Conservation (phyloP, 306 rosid species). For the Cicer yamashitae region DNA sequence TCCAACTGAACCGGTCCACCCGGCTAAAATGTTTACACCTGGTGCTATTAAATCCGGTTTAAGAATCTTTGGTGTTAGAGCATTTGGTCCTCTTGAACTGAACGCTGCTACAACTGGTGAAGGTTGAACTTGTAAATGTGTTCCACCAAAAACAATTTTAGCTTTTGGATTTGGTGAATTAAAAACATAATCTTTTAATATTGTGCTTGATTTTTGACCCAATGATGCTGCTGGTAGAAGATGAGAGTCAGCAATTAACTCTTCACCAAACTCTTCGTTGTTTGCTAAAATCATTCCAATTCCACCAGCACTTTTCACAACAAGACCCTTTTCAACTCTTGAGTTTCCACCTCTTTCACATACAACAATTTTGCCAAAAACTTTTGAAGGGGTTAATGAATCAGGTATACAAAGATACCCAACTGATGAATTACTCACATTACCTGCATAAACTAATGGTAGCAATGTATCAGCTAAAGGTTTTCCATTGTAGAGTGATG, state of each 20-base stretch:
- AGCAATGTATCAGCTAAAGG: constrained; percentile 49
- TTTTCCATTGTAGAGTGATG: constrained; percentile 69
- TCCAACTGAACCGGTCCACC: constrained; percentile 77
- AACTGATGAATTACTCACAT: constrained; percentile 54
- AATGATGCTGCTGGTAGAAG: constrained; percentile 69
- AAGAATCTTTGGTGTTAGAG: constrained; percentile 67
- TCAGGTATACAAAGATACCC: constrained; percentile 58
- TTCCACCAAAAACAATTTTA: constrained; percentile 55
- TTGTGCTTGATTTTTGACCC: constrained; percentile 66
- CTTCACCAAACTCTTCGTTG: constrained; percentile 75
- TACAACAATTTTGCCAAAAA: constrained; percentile 72
- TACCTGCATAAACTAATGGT: constrained; percentile 66
- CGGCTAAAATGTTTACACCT: constrained; percentile 89
- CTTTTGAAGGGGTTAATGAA: constrained; percentile 56
- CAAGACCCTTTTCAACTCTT: constrained; percentile 71
- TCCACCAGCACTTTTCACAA: constrained; percentile 79
- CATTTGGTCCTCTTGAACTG: constrained; percentile 93
- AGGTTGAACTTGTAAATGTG: constrained; percentile 72
- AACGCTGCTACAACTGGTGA: constrained; percentile 90
- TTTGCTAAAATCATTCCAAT: constrained; percentile 80
- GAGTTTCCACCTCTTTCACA: constrained; percentile 88
- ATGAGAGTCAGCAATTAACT: constrained; percentile 79
- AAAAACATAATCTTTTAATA: constrained; percentile 58
- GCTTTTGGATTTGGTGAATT: constrained; percentile 64
- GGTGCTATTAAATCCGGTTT: constrained; percentile 96